Evolutionary conservation across 192 early-diverging fungal genomes (phyloP), one percentile per base, ranked within the genome.

Genomic region (Globomyces pollinis-pini): DNA sequence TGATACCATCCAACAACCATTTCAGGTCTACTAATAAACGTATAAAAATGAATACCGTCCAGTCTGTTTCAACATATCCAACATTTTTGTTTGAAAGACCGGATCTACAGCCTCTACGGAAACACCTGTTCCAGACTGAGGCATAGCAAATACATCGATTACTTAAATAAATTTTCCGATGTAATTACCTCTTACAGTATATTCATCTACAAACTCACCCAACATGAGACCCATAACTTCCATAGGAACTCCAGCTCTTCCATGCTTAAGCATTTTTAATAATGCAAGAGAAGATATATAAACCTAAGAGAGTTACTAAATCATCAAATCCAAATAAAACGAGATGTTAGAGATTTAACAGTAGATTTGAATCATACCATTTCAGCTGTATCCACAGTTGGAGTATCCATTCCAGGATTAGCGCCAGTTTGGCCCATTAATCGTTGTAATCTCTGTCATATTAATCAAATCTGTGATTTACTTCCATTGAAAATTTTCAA

Each of bases 1-100:
- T 99, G 97, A 70, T 99, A 99, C 97, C 97, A 99, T n/a, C 97
- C 97, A 23, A 99, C 97, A 13, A 99, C 97, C 76, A 91, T 94
- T 73, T 99, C 95, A 18, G 89, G 88, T 71, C 91, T 78, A 47
- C 8, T 26, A n/a, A n/a, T n/a, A n/a, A n/a, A n/a, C n/a, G n/a
- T n/a, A n/a, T n/a, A n/a, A n/a, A n/a, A n/a, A n/a, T n/a, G n/a
- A n/a, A n/a, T n/a, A n/a, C n/a, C n/a, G n/a, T 59, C 96, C 96
- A 39, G 97, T 99, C 59, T 99, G 97, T 79, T 95, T 98, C 52
- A 99, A 74, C 95, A 97, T 96, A 53, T 99, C 97, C 84, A 96
- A 78, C 97, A 99, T 99, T 63, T 93, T 92, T 29, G 97, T 93
- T 69, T 99, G 97, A 63, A 97, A 99, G 12, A 96, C 97, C 31